These are phyloP conservation scores for Pythium myriotylum DNA, from an alignment of 352 stramenopile genomes.

Conservation along the genomic window DNA sequence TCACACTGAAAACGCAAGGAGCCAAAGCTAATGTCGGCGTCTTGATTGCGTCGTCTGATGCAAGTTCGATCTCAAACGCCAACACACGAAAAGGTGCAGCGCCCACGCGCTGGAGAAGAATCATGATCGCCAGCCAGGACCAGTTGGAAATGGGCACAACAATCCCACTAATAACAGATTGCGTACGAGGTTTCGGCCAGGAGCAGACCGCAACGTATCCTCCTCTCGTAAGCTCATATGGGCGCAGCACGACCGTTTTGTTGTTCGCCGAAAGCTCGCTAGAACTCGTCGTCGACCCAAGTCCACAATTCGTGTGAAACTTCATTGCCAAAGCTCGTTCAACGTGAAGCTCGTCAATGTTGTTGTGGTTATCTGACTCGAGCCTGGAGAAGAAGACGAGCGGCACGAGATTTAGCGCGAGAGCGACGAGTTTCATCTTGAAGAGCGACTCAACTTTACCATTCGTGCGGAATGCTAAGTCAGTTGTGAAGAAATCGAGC, in stretches of 20 bases:
- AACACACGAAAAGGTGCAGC: no score
- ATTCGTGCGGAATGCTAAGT: conserved; percentile 32
- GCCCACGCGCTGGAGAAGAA: no score
- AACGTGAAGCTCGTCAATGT: neutral
- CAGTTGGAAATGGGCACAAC: neutral
- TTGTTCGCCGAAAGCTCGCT: neutral
- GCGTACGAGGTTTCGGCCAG: neutral
- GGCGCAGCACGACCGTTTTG: neutral
- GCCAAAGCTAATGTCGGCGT: no score
- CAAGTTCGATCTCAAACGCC: no score
- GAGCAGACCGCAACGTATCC: neutral
- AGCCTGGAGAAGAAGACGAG: conserved; percentile 12
- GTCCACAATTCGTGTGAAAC: neutral
- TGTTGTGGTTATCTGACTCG: neutral
- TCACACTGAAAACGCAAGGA: no score
- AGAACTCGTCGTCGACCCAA: neutral
- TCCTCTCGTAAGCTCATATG: conserved; percentile 5
- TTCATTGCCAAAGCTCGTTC: conserved; percentile 1
- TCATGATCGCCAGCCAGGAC: neutral
- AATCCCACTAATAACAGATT: neutral
- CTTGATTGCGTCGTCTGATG: no score
- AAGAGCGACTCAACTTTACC: conserved; percentile 30
- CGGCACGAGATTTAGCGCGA: conserved; percentile 31
- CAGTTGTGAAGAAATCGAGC: conserved; percentile 27
- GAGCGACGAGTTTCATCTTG: conserved; percentile 25